Percentiles rank a stretch among this genome's conserved stretches.
These are phyloP conservation scores for Micromonas pusilla DNA, from an alignment of 139 green algal genomes.

Conservation along the genomic window DNA sequence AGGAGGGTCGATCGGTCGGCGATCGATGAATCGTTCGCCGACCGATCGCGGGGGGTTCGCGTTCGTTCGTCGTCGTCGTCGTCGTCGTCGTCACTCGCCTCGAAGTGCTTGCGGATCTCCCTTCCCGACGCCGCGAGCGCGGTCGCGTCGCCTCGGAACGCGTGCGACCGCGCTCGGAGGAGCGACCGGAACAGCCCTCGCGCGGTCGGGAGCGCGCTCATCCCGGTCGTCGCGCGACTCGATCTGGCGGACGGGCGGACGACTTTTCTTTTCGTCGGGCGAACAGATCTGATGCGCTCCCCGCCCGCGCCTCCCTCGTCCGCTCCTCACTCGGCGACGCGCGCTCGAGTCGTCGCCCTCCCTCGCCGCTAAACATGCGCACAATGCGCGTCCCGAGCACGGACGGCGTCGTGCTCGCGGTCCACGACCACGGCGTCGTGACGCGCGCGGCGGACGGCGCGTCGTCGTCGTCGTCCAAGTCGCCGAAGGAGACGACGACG, in stretches of 20 bases:
- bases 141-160: background rate
- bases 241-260: too few relatives aligned
- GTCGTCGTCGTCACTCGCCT: background rate
- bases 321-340: too few relatives aligned
- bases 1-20: too few relatives aligned
- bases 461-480: background rate
- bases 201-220: background rate
- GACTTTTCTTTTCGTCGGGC: too few relatives aligned
- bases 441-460: too few relatives aligned
- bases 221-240: too few relatives aligned
- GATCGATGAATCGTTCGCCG: too few relatives aligned
- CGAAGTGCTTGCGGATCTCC: background rate
- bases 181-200: background rate
- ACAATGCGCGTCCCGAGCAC: background rate
- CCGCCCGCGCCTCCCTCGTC: too few relatives aligned
- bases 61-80: background rate
- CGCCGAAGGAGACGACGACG: too few relatives aligned
- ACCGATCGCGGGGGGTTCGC: too few relatives aligned
- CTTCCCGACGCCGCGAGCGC: background rate
- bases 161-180: background rate
- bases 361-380: background rate
- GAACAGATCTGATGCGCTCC: too few relatives aligned
- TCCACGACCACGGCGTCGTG: background rate
- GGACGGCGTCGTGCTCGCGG: background rate
- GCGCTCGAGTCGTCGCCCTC: too few relatives aligned